A percentile compares a stretch with the other conserved stretches of the same genome.
Evolutionary conservation across 805 yeast species (phyloP).

Genomic region (Candida manassasensis): DNA sequence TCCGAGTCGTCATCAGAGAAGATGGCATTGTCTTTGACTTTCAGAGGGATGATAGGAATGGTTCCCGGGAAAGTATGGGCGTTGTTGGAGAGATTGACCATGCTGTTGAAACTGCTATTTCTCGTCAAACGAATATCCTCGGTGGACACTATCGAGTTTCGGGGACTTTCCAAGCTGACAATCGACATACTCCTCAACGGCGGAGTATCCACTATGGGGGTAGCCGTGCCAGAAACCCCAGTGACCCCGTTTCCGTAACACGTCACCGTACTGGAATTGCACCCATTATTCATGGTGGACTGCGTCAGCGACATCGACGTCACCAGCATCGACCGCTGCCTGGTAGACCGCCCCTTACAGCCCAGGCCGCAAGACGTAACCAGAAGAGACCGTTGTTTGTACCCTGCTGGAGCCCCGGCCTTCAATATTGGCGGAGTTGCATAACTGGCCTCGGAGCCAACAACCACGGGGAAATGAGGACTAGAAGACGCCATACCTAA

Average conservation of each 20-base stretch:
- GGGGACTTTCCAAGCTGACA: conserved; percentile 34
- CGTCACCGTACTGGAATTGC: not conserved
- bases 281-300: not conserved
- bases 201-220: conserved; percentile 9
- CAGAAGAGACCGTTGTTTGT: too few species aligned
- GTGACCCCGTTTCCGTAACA: not conserved
- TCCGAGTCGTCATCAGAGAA: conserved; percentile 38
- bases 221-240: not conserved
- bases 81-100: conserved; percentile 6
- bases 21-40: conserved; percentile 14
- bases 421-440: too few species aligned
- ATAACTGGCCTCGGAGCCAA: too few species aligned
- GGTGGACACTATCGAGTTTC: conserved; percentile 36
- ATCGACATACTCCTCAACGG: conserved; percentile 32
- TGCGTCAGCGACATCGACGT: conserved; percentile 3
- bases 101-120: conserved; percentile 28
- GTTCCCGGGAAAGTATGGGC: conserved; percentile 3
- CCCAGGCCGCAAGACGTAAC: too few species aligned
- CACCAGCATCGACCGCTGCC: conserved; percentile 5
- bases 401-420: too few species aligned
- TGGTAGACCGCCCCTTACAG: too few species aligned
- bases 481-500: too few species aligned
- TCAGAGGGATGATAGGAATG: not conserved
- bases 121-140: conserved; percentile 33
- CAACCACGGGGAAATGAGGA: too few species aligned